These are phyloP conservation scores for Fusarium concolor DNA, from an alignment of 2,329 filamentous ascomycete species.

Conservation along the genomic window DNA sequence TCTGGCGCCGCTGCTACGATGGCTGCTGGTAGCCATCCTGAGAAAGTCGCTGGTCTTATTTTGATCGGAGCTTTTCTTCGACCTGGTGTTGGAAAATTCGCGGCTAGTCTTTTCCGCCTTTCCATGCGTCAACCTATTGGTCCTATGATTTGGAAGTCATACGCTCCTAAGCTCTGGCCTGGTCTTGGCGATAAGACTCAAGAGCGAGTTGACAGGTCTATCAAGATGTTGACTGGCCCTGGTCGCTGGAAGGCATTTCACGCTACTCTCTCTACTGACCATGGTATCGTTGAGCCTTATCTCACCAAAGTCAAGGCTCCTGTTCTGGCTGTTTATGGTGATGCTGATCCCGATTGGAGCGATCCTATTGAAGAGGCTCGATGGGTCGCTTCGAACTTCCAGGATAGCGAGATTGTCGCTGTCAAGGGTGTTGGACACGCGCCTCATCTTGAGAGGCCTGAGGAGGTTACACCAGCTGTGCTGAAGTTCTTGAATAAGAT, in stretches of 20 bases:
- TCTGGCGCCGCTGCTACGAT: conserved; percentile 27
- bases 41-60: conserved; percentile 23
- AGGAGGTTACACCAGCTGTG: conserved; percentile 11
- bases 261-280: conserved; percentile 25
- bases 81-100: not conserved
- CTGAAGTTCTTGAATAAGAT: conserved; percentile 19
- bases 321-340: conserved; percentile 31
- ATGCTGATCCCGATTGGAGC: conserved; percentile 31
- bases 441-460: conserved; percentile 23
- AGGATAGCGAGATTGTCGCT: conserved; percentile 2
- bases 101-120: conserved; percentile 2
- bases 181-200: conserved; percentile 23
- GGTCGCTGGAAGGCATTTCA: conserved; percentile 33
- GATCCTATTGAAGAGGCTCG: conserved; percentile 26
- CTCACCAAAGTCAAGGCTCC: conserved; percentile 26
- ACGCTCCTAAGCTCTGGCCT: conserved; percentile 26
- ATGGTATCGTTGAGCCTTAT: conserved; percentile 14
- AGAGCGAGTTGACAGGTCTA: conserved; percentile 16
- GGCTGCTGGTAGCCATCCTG: conserved; percentile 18
- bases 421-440: conserved; percentile 28
- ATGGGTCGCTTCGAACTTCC: conserved; percentile 26
- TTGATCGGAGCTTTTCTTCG: conserved; percentile 27
- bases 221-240: conserved; percentile 17
- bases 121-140: not conserved
- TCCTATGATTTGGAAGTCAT: conserved; percentile 21